These are phyloP conservation scores for Calycina herbarum DNA, from an alignment of 2,329 filamentous ascomycete species.

Conservation along the genomic window DNA sequence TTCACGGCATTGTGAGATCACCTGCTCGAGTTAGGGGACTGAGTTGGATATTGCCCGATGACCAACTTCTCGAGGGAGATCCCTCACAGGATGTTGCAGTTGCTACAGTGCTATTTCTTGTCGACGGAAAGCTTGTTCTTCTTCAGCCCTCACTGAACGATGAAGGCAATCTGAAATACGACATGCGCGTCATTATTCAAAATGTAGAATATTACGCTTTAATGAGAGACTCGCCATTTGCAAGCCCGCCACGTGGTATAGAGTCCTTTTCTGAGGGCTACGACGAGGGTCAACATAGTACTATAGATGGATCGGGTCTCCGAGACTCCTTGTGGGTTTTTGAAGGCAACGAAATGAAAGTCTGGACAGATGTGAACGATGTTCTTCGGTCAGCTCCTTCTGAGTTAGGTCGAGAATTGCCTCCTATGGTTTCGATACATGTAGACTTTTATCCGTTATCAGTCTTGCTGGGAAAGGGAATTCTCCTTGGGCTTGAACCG, in stretches of 20 bases:
- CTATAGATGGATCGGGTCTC: slow-evolving; percentile 45
- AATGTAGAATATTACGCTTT: slow-evolving; percentile 94
- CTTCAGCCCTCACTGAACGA: slow-evolving; percentile 84
- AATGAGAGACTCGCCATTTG: slow-evolving; percentile 76
- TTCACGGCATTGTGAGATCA: slow-evolving; percentile 93
- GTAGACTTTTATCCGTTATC: slow-evolving; percentile 97
- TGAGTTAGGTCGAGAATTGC: slow-evolving; percentile 68
- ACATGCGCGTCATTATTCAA: slow-evolving; percentile 95
- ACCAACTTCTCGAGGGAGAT: slow-evolving; percentile 85
- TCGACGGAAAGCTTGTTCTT: slow-evolving; percentile 93
- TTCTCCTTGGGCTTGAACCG: slow-evolving; percentile 86
- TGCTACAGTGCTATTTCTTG: slow-evolving; percentile 91
- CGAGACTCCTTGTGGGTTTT: slow-evolving; percentile 94
- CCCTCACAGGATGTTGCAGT: slow-evolving; percentile 93
- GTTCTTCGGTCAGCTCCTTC: slow-evolving; percentile 70
- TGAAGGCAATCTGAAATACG: slow-evolving; percentile 86
- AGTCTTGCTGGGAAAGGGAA: slow-evolving; percentile 82
- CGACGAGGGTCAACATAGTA: slow-evolving; percentile 21
- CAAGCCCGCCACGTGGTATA: slow-evolving; percentile 22
- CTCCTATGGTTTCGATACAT: slow-evolving; percentile 71
- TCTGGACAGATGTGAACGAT: slow-evolving; percentile 87
- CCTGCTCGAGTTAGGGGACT: slow-evolving; percentile 89
- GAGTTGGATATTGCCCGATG: slow-evolving; percentile 93
- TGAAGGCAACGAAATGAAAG: slow-evolving; percentile 80
- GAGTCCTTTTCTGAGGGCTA: slow-evolving; percentile 14